phyloP scores from a whole-genome alignment of 495 filamentous ascomycete genomes.

The Trichoderma gamsii region DNA sequence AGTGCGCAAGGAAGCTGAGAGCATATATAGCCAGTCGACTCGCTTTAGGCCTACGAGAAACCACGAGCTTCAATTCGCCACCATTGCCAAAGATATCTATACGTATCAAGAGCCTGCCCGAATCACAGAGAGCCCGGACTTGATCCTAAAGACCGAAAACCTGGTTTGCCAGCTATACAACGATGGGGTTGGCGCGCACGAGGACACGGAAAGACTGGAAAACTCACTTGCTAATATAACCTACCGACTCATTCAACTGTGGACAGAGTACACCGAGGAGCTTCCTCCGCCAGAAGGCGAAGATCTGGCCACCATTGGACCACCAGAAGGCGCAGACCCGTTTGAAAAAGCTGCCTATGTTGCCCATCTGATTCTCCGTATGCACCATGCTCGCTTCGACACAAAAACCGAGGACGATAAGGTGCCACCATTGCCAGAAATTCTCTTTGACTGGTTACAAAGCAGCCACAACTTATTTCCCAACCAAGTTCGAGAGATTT shows the following conservation, averaged over 20 bases:
- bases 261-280: conserved; percentile 47
- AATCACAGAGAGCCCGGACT: conserved; percentile 43
- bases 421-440: conserved; percentile 55
- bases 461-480: conserved; percentile 57
- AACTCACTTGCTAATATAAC: conserved; percentile 50
- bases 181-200: conserved; percentile 47
- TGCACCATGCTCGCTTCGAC: conserved; percentile 60
- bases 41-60: conserved; percentile 26
- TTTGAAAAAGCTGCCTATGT: conserved; percentile 70
- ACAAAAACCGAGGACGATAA: conserved; percentile 33
- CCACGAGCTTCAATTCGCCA: conserved; percentile 40
- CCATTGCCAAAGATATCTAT: conserved; percentile 48
- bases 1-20: conserved; percentile 38
- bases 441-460: conserved; percentile 74
- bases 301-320: conserved; percentile 55
- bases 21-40: conserved; percentile 39
- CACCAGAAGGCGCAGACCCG: conserved; percentile 49
- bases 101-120: conserved; percentile 37
- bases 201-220: conserved; percentile 50
- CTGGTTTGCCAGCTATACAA: conserved; percentile 49
- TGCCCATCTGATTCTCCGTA: conserved; percentile 60
- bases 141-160: conserved; percentile 53
- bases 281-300: conserved; percentile 44
- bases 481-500: conserved; percentile 53
- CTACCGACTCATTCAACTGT: conserved; percentile 50